Conservation (phyloP, 2,329 filamentous ascomycete species). For the Furcasterigmium sp. region DNA sequence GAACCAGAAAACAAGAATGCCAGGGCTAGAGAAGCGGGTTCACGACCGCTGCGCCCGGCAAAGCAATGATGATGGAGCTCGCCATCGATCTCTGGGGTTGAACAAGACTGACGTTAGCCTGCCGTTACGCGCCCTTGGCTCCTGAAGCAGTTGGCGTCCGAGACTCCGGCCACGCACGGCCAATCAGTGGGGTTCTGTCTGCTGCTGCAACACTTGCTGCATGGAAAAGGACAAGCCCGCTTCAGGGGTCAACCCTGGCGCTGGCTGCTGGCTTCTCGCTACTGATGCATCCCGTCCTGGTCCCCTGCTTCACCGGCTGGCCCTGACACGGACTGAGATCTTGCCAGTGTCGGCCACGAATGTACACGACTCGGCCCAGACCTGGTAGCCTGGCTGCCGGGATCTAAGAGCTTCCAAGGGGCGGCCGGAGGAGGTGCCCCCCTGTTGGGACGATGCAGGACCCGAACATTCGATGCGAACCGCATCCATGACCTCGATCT, state of each 20-base stretch:
- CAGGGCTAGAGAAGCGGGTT: too few species aligned
- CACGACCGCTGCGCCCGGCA: too few species aligned
- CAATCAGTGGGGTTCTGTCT: constrained; percentile 28
- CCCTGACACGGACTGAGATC: constrained; percentile 3
- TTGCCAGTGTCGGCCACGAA: not conserved
- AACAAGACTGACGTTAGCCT: too few species aligned
- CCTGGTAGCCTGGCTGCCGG: not conserved
- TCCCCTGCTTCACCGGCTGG: not conserved
- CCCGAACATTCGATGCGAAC: constrained; percentile 19
- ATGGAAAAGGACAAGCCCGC: constrained; percentile 27
- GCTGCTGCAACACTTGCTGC: constrained; percentile 36
- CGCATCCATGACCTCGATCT: constrained; percentile 12
- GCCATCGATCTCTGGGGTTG: too few species aligned
- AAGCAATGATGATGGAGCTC: too few species aligned
- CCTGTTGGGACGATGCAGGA: constrained; percentile 1
- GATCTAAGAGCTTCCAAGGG: not conserved
- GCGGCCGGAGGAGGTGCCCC: not conserved
- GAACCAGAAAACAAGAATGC: too few species aligned
- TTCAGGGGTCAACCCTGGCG: constrained; percentile 4
- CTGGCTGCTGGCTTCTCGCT: not conserved
- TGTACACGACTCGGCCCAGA: not conserved
- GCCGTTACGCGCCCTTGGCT: constrained; percentile 34
- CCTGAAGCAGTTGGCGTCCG: constrained; percentile 8
- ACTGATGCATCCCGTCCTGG: not conserved
- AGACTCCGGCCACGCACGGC: constrained; percentile 11